Percentiles rank a stretch among this genome's conserved stretches.
Conservation (phyloP, 306 rosid genomes). For the Castanospermum australe region DNA sequence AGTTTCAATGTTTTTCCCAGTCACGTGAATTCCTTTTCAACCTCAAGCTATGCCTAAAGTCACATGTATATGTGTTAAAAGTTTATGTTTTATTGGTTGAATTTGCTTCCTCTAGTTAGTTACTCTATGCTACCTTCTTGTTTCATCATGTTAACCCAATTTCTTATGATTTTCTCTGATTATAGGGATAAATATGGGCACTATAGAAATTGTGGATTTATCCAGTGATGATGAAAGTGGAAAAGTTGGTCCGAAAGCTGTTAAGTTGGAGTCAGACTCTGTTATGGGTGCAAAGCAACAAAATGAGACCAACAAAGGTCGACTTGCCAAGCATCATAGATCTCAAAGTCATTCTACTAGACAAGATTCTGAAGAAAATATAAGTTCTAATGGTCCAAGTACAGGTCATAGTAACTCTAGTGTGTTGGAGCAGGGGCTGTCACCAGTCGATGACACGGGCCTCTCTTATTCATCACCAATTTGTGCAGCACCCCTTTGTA, state of each 20-base stretch:
- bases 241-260: conserved; percentile 37
- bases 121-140: neutral
- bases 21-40: neutral
- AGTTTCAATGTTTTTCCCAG: neutral
- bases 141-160: conserved; percentile 8
- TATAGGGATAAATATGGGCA: conserved; percentile 52
- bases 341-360: conserved; percentile 9
- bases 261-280: conserved; percentile 53
- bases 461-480: conserved; percentile 53
- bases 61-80: neutral
- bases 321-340: conserved; percentile 20
- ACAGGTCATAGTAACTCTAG: conserved; percentile 61
- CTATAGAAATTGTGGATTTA: conserved; percentile 62
- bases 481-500: conserved; percentile 65
- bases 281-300: conserved; percentile 20
- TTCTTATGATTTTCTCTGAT: conserved; percentile 23
- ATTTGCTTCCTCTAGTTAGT: neutral
- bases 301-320: conserved; percentile 16
- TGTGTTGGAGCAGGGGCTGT: conserved; percentile 64
- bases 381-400: conserved; percentile 56
- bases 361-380: conserved; percentile 53
- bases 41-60: neutral
- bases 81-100: conserved; percentile 9
- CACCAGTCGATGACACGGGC: conserved; percentile 62
- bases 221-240: conserved; percentile 72